Evolutionary conservation across 306 rosid species (phyloP), one percentile per base, ranked within the genome.

Genomic region (Fagus sylvatica): DNA sequence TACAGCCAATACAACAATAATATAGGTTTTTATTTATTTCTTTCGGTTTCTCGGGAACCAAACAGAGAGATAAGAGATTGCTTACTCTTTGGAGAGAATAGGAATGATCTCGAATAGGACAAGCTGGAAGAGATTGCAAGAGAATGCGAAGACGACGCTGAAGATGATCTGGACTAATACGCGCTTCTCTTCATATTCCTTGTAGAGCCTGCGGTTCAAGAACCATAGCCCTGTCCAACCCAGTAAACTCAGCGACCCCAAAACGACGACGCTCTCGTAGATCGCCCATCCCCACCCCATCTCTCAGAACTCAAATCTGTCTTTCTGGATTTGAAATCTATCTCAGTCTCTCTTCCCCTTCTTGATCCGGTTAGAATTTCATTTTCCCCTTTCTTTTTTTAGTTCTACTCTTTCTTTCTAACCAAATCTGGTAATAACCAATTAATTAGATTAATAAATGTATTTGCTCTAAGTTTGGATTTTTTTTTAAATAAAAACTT

Each of bases 61-160:
- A 66, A 39, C 49, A 8, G 49, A 66, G 32, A 39, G 71, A 49
- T 7, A 66, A 39, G 32, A 17, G 71, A 39, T 10, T 39, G 5
- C 46, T 32, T 30, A 88, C 98, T 88, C 90, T 79, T 88, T 93
- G 82, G 99, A 95, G n/a, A 95, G 99, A 64, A 95, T 42, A 49
- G 97, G 99, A 54, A 95, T 92, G 89, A 95, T 95, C 92, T 95
- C 99, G 78, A 95, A 95, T 77, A 95, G 85, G 7, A 95, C 99
- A 9, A 95, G 98, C 82, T 95, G 97, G 43, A 95, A 89, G 22
- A 95, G 99, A 86, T 95, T 93, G 87, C 98, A 93, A 62, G 98
- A 95, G 91, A 95, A 93, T 56, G 99, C 93, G 46, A 95, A 93
- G 77, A 95, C 97, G 43, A 93, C 87, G 87, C 96, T 89, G 93